Percentiles rank a stretch among this genome's conserved stretches.
These are phyloP conservation scores for Coemansia sp. DNA, from an alignment of 192 early-diverging fungal genomes.

Conservation along the genomic window DNA sequence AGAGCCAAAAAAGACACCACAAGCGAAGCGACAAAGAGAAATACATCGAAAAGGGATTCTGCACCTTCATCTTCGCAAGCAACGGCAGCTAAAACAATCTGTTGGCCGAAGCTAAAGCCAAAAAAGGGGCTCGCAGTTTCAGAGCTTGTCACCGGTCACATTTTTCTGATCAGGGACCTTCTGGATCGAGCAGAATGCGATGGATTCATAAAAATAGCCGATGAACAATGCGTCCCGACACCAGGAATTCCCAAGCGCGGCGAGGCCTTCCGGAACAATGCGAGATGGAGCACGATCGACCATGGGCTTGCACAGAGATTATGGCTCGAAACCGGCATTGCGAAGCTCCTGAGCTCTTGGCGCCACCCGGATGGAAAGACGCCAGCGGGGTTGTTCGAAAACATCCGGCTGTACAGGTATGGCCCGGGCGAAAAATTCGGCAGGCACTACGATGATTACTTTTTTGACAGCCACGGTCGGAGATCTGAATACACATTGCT, in stretches of 20 bases:
- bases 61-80: neutral
- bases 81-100: neutral
- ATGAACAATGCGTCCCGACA: constrained; percentile 30
- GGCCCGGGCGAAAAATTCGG: constrained; percentile 63
- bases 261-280: constrained; percentile 64
- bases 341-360: constrained; percentile 43
- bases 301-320: constrained; percentile 50
- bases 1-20: constrained; percentile 1
- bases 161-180: constrained; percentile 30
- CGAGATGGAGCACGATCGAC: constrained; percentile 56
- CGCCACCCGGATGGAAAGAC: constrained; percentile 28
- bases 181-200: constrained; percentile 40
- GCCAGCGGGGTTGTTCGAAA: constrained; percentile 57
- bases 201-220: constrained; percentile 46
- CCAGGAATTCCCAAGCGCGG: constrained; percentile 55
- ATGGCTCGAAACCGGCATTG: constrained; percentile 55
- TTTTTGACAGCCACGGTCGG: constrained; percentile 53
- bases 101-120: constrained; percentile 37
- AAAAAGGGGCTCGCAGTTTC: constrained; percentile 29
- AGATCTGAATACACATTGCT: constrained; percentile 62
- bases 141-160: constrained; percentile 44
- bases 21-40: neutral
- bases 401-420: constrained; percentile 65
- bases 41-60: neutral
- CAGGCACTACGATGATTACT: constrained; percentile 64